Percentiles rank a stretch among this genome's conserved stretches.
Conservation (phyloP, 2,329 filamentous ascomycete species). For the Cladobotryum protrusum region DNA sequence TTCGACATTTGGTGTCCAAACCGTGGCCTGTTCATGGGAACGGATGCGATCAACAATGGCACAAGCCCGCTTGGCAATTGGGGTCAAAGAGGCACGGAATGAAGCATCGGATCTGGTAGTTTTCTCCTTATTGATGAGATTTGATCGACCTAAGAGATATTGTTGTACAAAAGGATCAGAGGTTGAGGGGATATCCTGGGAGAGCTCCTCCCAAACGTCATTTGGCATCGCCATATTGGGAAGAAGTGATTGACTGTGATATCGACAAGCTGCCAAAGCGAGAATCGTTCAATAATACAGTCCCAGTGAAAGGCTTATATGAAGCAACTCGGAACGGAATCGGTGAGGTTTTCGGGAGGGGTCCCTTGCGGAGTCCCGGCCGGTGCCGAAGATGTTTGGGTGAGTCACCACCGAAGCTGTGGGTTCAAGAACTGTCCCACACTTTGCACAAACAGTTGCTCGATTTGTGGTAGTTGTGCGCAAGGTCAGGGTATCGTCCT, state of each 20-base stretch:
- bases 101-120: conserved; percentile 67
- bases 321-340: conserved; percentile 5
- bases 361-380: conserved; percentile 2
- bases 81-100: conserved; percentile 70
- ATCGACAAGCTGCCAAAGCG: background rate
- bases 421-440: too few relatives aligned
- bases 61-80: conserved; percentile 70
- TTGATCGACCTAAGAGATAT: conserved; percentile 69
- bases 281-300: background rate
- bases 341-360: background rate
- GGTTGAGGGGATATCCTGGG: conserved; percentile 47
- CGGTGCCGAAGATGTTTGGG: conserved; percentile 4
- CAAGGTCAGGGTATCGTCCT: too few relatives aligned
- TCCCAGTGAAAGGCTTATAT: conserved; percentile 3
- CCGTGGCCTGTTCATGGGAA: conserved; percentile 63
- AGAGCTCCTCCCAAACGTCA: conserved; percentile 54
- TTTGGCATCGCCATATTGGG: conserved; percentile 39
- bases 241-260: background rate
- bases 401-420: too few relatives aligned
- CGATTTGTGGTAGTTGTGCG: too few relatives aligned
- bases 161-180: conserved; percentile 75
- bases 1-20: conserved; percentile 72
- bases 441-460: too few relatives aligned
- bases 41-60: conserved; percentile 76
- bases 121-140: conserved; percentile 74